A percentile compares a stretch with the other conserved stretches of the same genome.
Conservation (phyloP, 208 protist species). For the Leishmania martiniquensis region DNA sequence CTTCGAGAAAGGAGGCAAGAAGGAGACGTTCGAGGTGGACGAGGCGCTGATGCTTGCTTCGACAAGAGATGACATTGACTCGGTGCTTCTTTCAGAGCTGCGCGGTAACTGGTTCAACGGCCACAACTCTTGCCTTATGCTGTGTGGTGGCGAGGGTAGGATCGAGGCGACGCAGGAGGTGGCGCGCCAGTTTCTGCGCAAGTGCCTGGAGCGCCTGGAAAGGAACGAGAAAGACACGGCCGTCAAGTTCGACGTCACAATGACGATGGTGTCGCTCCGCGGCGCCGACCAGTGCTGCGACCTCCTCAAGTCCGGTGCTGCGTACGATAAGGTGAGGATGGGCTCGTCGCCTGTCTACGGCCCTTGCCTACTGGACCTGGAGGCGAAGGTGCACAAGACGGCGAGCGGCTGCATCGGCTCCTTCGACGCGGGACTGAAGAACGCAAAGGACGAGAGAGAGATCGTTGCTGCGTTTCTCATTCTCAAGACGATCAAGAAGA, state of each 20-base stretch:
- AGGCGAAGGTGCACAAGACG: constrained; percentile 45
- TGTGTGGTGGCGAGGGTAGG: constrained; percentile 54
- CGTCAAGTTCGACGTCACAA: constrained; percentile 64
- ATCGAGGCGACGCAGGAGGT: constrained; percentile 36
- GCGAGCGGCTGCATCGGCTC: constrained; percentile 39
- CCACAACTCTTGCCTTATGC: constrained; percentile 68
- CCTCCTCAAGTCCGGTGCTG: constrained; percentile 46
- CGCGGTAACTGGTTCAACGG: constrained; percentile 77
- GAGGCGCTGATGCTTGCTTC: constrained; percentile 52
- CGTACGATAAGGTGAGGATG: constrained; percentile 52
- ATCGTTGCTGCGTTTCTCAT: constrained; percentile 69
- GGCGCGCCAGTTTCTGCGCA: constrained; percentile 45
- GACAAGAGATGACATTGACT: constrained; percentile 51
- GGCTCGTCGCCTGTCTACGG: constrained; percentile 77
- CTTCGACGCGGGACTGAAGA: constrained; percentile 51
- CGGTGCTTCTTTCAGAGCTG: constrained; percentile 70
- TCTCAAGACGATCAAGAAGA: constrained; percentile 74
- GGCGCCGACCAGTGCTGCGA: constrained; percentile 57
- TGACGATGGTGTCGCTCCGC: constrained; percentile 62
- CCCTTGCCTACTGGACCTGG: constrained; percentile 68
- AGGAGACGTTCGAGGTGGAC: constrained; percentile 76
- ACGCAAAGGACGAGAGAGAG: constrained; percentile 54
- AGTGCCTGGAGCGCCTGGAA: constrained; percentile 55
- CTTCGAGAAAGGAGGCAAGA: constrained; percentile 63
- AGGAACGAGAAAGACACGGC: constrained; percentile 53